Conservation (phyloP, 140 eudicot genomes). For the Bidens hawaiensis region DNA sequence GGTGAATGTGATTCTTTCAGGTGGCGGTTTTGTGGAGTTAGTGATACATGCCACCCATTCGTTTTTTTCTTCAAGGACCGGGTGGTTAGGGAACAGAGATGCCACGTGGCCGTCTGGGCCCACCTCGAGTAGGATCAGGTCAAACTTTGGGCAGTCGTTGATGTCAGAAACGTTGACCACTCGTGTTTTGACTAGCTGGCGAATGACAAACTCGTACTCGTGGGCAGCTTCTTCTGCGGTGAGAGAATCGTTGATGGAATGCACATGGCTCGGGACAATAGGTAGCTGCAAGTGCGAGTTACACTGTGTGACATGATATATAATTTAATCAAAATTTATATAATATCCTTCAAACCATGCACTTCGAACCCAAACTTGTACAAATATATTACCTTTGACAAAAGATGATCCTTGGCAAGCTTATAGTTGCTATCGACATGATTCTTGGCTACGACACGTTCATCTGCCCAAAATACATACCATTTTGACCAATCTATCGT, state of each 20-base stretch:
- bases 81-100: conserved; percentile 32
- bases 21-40: conserved; percentile 30
- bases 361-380: neutral
- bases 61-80: conserved; percentile 13
- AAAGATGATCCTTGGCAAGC: conserved; percentile 52
- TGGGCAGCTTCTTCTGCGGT: conserved; percentile 33
- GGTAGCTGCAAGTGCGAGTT: conserved; percentile 26
- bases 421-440: conserved; percentile 67
- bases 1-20: conserved; percentile 32
- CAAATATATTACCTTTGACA: conserved; percentile 43
- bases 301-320: too few relatives aligned
- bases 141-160: conserved; percentile 41
- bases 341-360: too few relatives aligned
- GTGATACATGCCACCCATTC: conserved; percentile 36
- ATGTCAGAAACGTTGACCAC: conserved; percentile 22
- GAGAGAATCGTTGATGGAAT: conserved; percentile 30
- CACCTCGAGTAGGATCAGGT: conserved; percentile 33
- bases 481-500: conserved; percentile 72
- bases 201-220: conserved; percentile 23
- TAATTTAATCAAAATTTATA: too few relatives aligned
- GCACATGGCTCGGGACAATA: conserved; percentile 22
- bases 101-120: conserved; percentile 40
- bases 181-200: conserved; percentile 26
- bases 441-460: conserved; percentile 51
- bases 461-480: conserved; percentile 65